phyloP scores from a whole-genome alignment of 176 grass and related monocot genomes.

The Musa troglodytarum region DNA sequence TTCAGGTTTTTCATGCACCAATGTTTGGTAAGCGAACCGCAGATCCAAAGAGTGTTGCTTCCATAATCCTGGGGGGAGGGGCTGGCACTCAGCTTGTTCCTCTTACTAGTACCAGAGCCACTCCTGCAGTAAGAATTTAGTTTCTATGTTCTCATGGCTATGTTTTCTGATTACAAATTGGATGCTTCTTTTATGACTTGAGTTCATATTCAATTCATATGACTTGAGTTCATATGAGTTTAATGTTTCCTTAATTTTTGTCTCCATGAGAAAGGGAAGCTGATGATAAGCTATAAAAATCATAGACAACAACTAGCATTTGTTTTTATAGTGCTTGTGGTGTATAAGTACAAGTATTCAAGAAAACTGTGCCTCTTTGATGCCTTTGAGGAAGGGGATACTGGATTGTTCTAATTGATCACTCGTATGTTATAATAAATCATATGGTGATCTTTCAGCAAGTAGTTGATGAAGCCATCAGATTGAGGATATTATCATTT shows the following conservation, averaged over 20 bases:
- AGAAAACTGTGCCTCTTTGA: no score
- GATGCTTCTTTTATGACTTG: background rate
- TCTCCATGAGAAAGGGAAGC: background rate
- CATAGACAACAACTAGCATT: background rate
- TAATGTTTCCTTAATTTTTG: no score
- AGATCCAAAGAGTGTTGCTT: slow-evolving; percentile 49
- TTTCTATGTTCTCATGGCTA: background rate
- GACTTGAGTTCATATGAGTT: no score
- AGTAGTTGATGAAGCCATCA: background rate
- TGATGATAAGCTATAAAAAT: background rate
- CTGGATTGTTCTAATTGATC: no score
- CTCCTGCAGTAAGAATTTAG: slow-evolving; percentile 56
- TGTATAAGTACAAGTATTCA: no score
- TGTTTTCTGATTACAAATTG: background rate
- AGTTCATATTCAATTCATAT: no score
- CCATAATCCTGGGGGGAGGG: slow-evolving; percentile 76
- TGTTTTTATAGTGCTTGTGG: no score
- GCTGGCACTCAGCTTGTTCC: slow-evolving; percentile 77
- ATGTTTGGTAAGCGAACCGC: slow-evolving; percentile 24
- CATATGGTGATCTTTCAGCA: no score
- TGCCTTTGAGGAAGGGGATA: no score
- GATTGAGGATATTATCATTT: background rate
- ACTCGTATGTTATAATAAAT: no score
- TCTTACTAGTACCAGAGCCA: slow-evolving; percentile 70
- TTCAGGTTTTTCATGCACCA: slow-evolving; percentile 8